Conservation (phyloP, 352 stramenopile species). For the Phytophthora colocasiae region DNA sequence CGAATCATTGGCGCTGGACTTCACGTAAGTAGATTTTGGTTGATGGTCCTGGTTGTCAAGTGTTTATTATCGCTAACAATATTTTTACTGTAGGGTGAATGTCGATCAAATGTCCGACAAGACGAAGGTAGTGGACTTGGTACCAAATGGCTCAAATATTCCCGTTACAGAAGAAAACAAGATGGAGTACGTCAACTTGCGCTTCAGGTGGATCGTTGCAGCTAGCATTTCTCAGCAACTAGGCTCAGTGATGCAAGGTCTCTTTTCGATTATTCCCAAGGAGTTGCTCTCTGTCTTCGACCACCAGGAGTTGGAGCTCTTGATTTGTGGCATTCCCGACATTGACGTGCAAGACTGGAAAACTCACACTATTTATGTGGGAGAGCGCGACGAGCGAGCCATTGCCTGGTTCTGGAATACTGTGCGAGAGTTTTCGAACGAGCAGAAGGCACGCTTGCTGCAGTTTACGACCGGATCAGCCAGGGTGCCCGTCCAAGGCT, state of each 20-base stretch:
- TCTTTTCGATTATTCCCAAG: conserved; percentile 96
- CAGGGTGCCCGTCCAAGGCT: conserved; percentile 92
- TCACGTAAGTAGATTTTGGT: conserved; percentile 62
- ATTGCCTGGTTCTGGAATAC: conserved; percentile 99
- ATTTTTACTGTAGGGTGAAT: conserved; percentile 55
- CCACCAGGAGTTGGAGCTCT: conserved; percentile 96
- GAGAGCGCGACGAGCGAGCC: conserved; percentile 85
- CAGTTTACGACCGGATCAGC: conserved; percentile 98
- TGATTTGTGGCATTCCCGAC: conserved; percentile 98
- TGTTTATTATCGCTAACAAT: conserved; percentile 6
- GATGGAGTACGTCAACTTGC: conserved; percentile 95
- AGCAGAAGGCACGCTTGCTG: conserved; percentile 96
- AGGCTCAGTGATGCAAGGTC: conserved; percentile 95
- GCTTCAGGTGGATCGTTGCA: conserved; percentile 87
- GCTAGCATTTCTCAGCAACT: conserved; percentile 89
- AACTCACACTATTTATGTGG: conserved; percentile 97
- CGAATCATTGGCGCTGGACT: conserved; percentile 82
- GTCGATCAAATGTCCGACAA: conserved; percentile 79
- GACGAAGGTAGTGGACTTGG: conserved; percentile 93
- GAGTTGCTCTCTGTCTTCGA: conserved; percentile 97
- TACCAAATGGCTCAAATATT: conserved; percentile 95
- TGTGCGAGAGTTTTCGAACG: conserved; percentile 93
- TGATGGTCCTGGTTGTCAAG: background rate
- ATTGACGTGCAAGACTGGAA: conserved; percentile 97
- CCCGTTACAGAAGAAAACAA: conserved; percentile 98